phyloP scores from a whole-genome alignment of 768 basidiomycete species.

The Lyophyllum semitale region DNA sequence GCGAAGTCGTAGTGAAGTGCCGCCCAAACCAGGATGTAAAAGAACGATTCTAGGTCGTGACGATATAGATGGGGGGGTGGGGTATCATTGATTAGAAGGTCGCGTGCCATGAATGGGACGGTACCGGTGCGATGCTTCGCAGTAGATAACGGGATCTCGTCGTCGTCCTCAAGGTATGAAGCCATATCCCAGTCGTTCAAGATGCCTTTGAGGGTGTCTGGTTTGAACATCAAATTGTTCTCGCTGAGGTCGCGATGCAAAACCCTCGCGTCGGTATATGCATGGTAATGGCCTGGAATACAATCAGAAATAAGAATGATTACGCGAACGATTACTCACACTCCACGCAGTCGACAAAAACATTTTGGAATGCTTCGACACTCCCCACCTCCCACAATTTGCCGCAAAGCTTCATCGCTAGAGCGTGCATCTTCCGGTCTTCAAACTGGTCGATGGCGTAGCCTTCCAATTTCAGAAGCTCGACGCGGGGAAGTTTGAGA shows the following conservation, averaged over 20 bases:
- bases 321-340: conserved; percentile 20
- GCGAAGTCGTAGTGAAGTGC: conserved; percentile 19
- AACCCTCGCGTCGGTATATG: too few relatives aligned
- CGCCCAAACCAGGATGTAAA: too few relatives aligned
- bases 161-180: conserved; percentile 1
- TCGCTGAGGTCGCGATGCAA: too few relatives aligned
- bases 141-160: neutral
- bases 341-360: too few relatives aligned
- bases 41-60: too few relatives aligned
- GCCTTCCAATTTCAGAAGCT: conserved; percentile 2
- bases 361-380: conserved; percentile 25
- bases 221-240: conserved; percentile 28
- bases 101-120: too few relatives aligned
- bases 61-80: too few relatives aligned
- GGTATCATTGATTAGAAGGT: conserved; percentile 16
- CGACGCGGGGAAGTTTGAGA: conserved; percentile 6
- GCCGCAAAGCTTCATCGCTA: conserved; percentile 13
- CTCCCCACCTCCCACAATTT: conserved; percentile 15
- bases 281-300: too few relatives aligned
- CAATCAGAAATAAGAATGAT: neutral
- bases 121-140: too few relatives aligned
- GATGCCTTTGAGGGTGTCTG: conserved; percentile 15
- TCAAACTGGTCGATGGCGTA: neutral
- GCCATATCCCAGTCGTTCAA: too few relatives aligned
- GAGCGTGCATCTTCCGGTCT: neutral